Percentiles rank a stretch among this genome's conserved stretches.
Evolutionary conservation across 176 grass and related monocot species (phyloP).

Genomic region (Oropetium thomaeum): DNA sequence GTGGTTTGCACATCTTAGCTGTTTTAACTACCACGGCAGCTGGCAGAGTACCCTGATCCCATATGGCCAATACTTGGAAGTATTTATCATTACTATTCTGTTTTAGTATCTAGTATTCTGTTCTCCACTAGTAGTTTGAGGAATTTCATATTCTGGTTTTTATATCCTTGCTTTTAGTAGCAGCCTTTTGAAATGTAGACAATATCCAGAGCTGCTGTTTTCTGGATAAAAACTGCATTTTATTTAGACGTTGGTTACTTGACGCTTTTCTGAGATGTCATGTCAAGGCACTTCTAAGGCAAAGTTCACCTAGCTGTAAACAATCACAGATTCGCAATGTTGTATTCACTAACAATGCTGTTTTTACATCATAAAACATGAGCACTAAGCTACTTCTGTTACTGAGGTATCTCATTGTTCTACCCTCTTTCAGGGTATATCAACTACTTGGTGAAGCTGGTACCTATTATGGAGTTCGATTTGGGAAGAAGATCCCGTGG

Average conservation of each 20-base stretch:
- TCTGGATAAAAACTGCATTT: not conserved
- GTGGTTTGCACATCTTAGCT: not conserved
- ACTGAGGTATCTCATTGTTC: constrained; percentile 6
- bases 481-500: constrained; percentile 71
- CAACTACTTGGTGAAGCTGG: constrained; percentile 86
- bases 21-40: not conserved
- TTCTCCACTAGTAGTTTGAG: not conserved
- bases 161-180: not conserved
- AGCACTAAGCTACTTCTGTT: not conserved
- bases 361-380: not conserved
- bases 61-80: not conserved
- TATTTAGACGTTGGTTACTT: not conserved
- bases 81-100: not conserved
- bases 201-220: not conserved
- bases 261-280: not conserved
- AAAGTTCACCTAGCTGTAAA: not conserved
- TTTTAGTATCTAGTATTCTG: not conserved
- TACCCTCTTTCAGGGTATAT: constrained; percentile 68
- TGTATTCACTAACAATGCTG: too few relatives aligned
- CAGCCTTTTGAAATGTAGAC: not conserved
- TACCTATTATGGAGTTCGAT: constrained; percentile 83
- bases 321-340: too few relatives aligned
- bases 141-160: not conserved
- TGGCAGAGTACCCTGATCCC: not conserved
- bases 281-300: not conserved